These are phyloP conservation scores for Aspergillus baeticus DNA, from an alignment of 495 filamentous ascomycete species.

Conservation along the genomic window DNA sequence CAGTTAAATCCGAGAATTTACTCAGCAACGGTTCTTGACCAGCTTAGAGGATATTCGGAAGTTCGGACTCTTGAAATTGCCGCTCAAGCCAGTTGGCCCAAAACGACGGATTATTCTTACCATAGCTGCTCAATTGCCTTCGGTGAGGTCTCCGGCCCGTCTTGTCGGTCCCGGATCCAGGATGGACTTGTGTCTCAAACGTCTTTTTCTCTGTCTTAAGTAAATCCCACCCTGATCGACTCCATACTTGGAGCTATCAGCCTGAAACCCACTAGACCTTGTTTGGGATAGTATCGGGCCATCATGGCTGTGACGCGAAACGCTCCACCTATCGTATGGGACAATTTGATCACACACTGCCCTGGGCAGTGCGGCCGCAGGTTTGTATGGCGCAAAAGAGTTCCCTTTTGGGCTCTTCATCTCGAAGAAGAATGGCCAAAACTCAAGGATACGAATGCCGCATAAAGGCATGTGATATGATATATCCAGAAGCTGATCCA, in stretches of 20 bases:
- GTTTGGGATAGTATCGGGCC: not conserved
- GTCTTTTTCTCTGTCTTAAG: not conserved
- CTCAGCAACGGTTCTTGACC: not conserved
- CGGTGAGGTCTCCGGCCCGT: not conserved
- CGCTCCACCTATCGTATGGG: not conserved
- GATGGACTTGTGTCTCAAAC: not conserved
- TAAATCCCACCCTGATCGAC: no score
- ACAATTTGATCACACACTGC: not conserved
- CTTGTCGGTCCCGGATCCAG: not conserved
- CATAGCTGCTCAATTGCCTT: not conserved
- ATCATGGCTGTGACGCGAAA: not conserved
- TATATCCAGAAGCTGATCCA: no score
- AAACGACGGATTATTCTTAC: not conserved
- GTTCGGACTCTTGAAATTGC: not conserved
- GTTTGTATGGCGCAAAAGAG: no score
- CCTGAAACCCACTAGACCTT: slow-evolving; percentile 5
- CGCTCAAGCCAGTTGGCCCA: not conserved
- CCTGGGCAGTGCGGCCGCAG: no score
- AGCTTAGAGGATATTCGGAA: not conserved
- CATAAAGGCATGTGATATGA: no score
- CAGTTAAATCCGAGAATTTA: not conserved
- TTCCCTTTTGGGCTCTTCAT: slow-evolving; percentile 14
- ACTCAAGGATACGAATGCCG: no score
- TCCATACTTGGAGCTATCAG: not conserved
- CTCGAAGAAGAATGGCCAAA: not conserved